Evolutionary conservation across 1,139 yeast genomes (phyloP).

Genomic region (Protomyces pachydermus): DNA sequence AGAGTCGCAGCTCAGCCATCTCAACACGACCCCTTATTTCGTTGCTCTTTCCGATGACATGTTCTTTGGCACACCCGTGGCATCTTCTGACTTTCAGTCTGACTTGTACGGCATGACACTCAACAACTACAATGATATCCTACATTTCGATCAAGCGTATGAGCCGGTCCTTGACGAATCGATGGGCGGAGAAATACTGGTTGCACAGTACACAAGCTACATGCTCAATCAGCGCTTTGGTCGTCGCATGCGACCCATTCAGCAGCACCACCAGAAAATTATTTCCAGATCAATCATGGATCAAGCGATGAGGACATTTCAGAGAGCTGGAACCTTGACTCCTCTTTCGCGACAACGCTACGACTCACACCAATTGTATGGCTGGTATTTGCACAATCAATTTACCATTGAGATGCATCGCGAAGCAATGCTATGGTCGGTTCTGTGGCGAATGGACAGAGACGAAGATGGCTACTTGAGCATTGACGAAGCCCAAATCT

Average conservation of each 20-base stretch:
- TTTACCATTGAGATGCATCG: slow-evolving; percentile 13
- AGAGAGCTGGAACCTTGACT: neutral
- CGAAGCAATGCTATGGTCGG: slow-evolving; percentile 6
- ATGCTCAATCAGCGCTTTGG: slow-evolving; percentile 1
- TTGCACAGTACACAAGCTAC: neutral
- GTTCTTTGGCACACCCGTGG: slow-evolving; percentile 1
- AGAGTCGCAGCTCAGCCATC: slow-evolving; percentile 1
- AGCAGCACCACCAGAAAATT: neutral
- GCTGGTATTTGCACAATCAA: slow-evolving; percentile 6
- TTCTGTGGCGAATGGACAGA: neutral
- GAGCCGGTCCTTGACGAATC: neutral
- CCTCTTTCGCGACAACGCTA: slow-evolving; percentile 8
- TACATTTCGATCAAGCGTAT: neutral
- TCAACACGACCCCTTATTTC: neutral
- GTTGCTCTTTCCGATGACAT: slow-evolving; percentile 4
- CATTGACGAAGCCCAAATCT: neutral
- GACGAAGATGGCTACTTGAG: slow-evolving; percentile 1
- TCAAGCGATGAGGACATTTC: slow-evolving; percentile 1
- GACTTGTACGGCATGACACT: neutral
- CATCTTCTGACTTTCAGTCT: neutral
- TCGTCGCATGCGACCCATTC: neutral
- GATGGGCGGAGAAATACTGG: neutral
- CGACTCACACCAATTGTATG: neutral
- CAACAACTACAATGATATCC: neutral
- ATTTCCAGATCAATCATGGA: neutral